These are phyloP conservation scores for Exophiala dermatitidis DNA, from an alignment of 2,329 filamentous ascomycete genomes.

Conservation along the genomic window DNA sequence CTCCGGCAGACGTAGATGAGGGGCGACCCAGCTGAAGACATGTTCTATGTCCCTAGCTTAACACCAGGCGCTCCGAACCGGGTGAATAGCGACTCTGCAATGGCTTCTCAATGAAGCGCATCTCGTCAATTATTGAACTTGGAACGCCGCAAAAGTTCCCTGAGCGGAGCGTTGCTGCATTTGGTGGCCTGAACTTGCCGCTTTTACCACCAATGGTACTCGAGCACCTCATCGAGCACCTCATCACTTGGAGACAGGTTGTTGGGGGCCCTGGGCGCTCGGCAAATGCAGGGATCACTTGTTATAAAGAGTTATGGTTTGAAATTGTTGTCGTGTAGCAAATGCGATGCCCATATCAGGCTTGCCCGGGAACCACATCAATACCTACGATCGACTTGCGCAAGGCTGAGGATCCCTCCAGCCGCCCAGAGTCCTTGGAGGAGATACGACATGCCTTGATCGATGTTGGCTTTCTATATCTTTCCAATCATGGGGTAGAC, in stretches of 20 bases:
- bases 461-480: constrained; percentile 29
- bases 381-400: constrained; percentile 33
- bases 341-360: too few species aligned
- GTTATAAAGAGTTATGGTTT: too few species aligned
- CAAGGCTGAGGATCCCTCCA: constrained; percentile 24
- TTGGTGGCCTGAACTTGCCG: neutral
- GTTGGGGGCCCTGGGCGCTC: too few species aligned
- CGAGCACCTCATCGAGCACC: neutral
- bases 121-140: neutral
- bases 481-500: constrained; percentile 26
- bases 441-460: constrained; percentile 22
- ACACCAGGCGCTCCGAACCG: too few species aligned
- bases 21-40: constrained; percentile 27
- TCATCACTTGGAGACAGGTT: neutral
- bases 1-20: constrained; percentile 36
- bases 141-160: neutral
- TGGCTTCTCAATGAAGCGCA: neutral
- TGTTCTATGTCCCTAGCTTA: neutral
- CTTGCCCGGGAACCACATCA: constrained; percentile 7
- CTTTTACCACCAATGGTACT: neutral
- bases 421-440: constrained; percentile 8
- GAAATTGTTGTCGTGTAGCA: too few species aligned
- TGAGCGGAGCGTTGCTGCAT: neutral
- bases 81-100: too few species aligned
- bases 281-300: too few species aligned